Evolutionary conservation across 768 basidiomycete genomes (phyloP), one percentile per base, ranked within the genome.

Genomic region (Dendrothele bispora): DNA sequence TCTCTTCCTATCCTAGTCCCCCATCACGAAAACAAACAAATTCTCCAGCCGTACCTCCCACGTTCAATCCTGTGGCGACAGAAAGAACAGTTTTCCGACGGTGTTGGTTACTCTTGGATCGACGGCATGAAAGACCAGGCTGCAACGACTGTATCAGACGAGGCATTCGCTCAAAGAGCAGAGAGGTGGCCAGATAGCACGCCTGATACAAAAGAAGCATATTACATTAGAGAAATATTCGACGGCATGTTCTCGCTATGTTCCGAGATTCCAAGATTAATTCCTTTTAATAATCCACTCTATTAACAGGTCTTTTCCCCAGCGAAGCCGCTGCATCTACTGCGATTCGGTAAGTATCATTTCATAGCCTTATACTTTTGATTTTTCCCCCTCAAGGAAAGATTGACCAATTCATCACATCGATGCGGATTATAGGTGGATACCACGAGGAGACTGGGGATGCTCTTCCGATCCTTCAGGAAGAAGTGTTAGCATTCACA

Each of bases 31-130:
- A 17, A 12, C 17, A 17, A 34, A 22, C 36, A 8, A 27, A 7
- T 43, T 24, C 26, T 14, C 21, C 59, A 92, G 87, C 86, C 92
- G 2, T 99, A 98, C 70, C 83, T 99, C 43, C 97, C 97, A 11
- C 78, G 78, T 48, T 91, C 89, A 14, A 98, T 99, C 59, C 76
- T 99, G 34, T 99, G 97, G 97, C 80, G 97, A 48, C 97, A 99
- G 66, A 99, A 99, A 66, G 97, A 99, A 69, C 95, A 98, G 60
- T 99, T 99, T 73, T 98, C 95, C 2, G 97, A 99, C 60, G 97
- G 97, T 45, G 94, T 97, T 46, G 95, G 95, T 26, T 98, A 97
- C 69, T 95, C 93, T 26, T 98, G 95, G 95, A 98, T 98, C 61
- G 95, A 98, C 59, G 92, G 93, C 37, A 90, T 99, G 50, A 99